Evolutionary conservation across 2,329 filamentous ascomycete species (phyloP), one percentile per base, ranked within the genome.

Genomic region (Monilinia fructicola): DNA sequence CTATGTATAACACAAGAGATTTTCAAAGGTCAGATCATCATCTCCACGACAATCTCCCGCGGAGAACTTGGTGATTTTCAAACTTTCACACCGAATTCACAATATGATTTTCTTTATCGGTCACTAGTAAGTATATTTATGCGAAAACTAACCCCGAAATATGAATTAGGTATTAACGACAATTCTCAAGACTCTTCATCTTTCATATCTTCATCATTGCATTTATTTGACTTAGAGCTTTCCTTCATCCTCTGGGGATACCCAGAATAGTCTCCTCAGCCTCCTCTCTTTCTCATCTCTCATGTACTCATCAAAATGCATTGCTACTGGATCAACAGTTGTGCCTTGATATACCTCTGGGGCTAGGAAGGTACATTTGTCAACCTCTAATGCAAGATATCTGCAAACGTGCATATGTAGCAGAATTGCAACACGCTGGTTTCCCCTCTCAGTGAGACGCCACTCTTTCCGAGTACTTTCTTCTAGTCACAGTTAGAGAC

Each of bases 331-430:
- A 62, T 72, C 67, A 21, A 68, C 21, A 54, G 64, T 68, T 52
- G 67, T 64, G 23, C 67, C 69, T 42, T 70, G 65, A 59, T 74
- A 74, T 23, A 68, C 66, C 52, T 77, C 74, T 12, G 74, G 75
- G 18, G 74, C 73, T 12, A 78, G 70, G 59, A 78, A 78, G 0
- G 74, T 70, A 68, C 77, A 79, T 59, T 73, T 72, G 2, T 75
- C 73, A 18, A 70, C 67, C 35, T 73, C 73, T 53, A 59, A 66
- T 18, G 76, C 75, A 46, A 78, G 73, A 70, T 78, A 78, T 53
- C 75, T 69, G 67, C 78, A 79, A 18, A 78, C 71, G 69, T 79
- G 77, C 65, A 73, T 70, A 60, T 78, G 75, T 26, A 79, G 71
- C 40, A 78, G 71, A n/a, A 76, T 75, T 6, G 78, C 74, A 11